These are phyloP conservation scores for Elongisporangium prolatum DNA, from an alignment of 352 stramenopile genomes.

Conservation along the genomic window DNA sequence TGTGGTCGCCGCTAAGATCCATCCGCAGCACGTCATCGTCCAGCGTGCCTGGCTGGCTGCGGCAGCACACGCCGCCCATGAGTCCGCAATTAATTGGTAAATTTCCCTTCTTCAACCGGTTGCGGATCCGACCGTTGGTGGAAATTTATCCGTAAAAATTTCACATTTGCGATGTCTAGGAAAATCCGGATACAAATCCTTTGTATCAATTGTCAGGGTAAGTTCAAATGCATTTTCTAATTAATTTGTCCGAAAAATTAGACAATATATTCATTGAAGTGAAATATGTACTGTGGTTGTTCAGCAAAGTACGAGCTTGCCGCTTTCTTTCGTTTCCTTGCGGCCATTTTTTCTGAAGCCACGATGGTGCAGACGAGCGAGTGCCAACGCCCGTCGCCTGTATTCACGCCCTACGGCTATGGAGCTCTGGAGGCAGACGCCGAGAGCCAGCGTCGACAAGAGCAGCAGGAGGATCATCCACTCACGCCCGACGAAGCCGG, in stretches of 20 bases:
- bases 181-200: not conserved
- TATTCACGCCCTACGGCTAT: conserved; percentile 71
- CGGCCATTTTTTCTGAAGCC: conserved; percentile 1
- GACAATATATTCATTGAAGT: not conserved
- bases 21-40: conserved; percentile 53
- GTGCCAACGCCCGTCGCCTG: conserved; percentile 15
- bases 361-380: conserved; percentile 15
- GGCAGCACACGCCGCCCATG: conserved; percentile 76
- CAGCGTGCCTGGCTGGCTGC: conserved; percentile 49
- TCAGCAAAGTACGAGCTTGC: not conserved
- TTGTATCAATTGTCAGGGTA: not conserved
- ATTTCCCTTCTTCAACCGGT: conserved; percentile 1
- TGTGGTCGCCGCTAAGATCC: conserved; percentile 19
- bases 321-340: not conserved
- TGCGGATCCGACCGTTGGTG: not conserved
- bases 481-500: conserved; percentile 9
- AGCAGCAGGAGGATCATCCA: conserved; percentile 4
- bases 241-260: not conserved
- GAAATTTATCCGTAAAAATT: not conserved
- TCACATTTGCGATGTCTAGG: not conserved
- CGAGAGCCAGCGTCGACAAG: conserved; percentile 2
- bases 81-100: conserved; percentile 2
- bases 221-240: too few species aligned
- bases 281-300: not conserved
- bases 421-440: conserved; percentile 34